These are phyloP conservation scores for Thielaviopsis musarum DNA, from an alignment of 2,329 filamentous ascomycete genomes.

Conservation along the genomic window DNA sequence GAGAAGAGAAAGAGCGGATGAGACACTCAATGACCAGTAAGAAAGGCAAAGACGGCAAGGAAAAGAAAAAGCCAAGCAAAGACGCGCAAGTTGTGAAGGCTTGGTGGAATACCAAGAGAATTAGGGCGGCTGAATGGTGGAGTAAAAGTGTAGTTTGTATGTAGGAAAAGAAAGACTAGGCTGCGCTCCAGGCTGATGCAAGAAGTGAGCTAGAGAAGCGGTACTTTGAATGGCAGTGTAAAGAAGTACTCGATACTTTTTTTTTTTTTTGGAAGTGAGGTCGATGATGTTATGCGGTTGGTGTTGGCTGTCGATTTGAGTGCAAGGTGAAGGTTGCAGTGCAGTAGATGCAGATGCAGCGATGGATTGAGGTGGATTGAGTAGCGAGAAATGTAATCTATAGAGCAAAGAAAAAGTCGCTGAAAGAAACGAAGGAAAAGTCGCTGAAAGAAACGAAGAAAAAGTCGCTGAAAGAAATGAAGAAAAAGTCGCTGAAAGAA, in stretches of 20 bases:
- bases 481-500: neutral
- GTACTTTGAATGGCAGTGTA: neutral
- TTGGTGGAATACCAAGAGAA: neutral
- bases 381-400: neutral
- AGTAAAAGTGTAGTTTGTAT: neutral
- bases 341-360: neutral
- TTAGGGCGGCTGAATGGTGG: neutral
- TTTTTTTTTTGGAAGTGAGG: neutral
- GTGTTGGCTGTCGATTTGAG: neutral
- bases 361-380: neutral
- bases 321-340: too few species aligned
- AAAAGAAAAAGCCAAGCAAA: constrained; percentile 4
- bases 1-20: neutral
- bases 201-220: neutral
- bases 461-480: neutral
- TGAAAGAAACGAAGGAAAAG: neutral
- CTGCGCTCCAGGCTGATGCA: neutral
- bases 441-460: neutral
- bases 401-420: neutral
- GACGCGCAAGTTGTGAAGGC: constrained; percentile 1
- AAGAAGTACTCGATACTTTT: neutral
- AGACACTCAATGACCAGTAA: neutral
- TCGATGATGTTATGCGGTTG: neutral
- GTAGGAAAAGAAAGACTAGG: neutral
- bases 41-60: neutral